A percentile compares a stretch with the other conserved stretches of the same genome.
These are phyloP conservation scores for Acer campestre DNA, from an alignment of 345 rosid genomes.

Conservation along the genomic window DNA sequence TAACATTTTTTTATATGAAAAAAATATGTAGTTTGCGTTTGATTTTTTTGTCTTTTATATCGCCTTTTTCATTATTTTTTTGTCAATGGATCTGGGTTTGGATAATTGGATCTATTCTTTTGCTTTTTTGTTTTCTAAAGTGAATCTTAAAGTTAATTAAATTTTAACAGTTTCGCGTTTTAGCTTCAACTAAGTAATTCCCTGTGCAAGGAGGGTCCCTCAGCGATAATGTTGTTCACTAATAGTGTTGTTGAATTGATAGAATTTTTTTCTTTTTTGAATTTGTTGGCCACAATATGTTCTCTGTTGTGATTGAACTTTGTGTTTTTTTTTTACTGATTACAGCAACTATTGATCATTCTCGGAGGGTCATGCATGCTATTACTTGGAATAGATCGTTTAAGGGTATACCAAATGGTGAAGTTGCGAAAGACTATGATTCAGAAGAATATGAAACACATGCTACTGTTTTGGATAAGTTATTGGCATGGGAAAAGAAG, in stretches of 20 bases:
- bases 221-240: not conserved
- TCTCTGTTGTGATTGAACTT: slow-evolving; percentile 18
- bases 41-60: slow-evolving; percentile 33
- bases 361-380: slow-evolving; percentile 90
- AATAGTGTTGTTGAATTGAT: not conserved
- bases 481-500: slow-evolving; percentile 97
- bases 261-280: not conserved
- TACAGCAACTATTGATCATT: slow-evolving; percentile 90
- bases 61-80: slow-evolving; percentile 4
- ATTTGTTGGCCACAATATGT: not conserved
- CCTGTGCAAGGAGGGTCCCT: not conserved
- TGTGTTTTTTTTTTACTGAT: not conserved
- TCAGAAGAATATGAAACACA: slow-evolving; percentile 80
- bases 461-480: slow-evolving; percentile 91
- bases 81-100: slow-evolving; percentile 27
- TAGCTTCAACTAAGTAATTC: not conserved
- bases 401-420: slow-evolving; percentile 61
- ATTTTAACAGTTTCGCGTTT: not conserved
- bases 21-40: slow-evolving; percentile 22
- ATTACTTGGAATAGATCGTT: slow-evolving; percentile 93
- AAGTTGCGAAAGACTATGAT: slow-evolving; percentile 63
- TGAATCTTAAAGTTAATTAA: not conserved
- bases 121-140: slow-evolving; percentile 23
- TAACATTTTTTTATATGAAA: slow-evolving; percentile 22
- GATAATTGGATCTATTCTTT: slow-evolving; percentile 24